phyloP scores from a whole-genome alignment of 371 early-diverging fungal genomes.

The Umbelopsis sp. region DNA sequence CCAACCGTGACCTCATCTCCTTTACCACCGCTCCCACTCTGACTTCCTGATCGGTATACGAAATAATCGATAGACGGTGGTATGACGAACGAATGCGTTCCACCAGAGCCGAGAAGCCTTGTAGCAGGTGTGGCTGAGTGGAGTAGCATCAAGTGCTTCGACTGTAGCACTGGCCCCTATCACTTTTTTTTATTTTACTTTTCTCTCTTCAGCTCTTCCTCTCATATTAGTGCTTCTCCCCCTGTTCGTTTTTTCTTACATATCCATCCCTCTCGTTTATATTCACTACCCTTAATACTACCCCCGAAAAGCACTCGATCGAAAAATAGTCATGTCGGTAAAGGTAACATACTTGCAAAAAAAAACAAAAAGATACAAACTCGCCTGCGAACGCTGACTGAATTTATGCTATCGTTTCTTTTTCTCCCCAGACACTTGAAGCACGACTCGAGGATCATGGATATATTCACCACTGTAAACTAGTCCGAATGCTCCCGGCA shows the following conservation, averaged over 20 bases:
- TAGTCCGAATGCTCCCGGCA: slow-evolving; percentile 5
- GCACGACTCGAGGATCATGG: slow-evolving; percentile 17
- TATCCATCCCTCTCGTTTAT: neutral
- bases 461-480: slow-evolving; percentile 14
- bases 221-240: neutral
- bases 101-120: neutral
- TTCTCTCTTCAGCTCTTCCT: slow-evolving; percentile 1
- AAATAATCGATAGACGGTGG: slow-evolving; percentile 2
- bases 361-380: neutral
- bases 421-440: slow-evolving; percentile 5
- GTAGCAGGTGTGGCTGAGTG: slow-evolving; percentile 16
- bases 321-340: neutral
- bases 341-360: neutral
- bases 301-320: neutral
- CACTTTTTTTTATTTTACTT: neutral
- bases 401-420: neutral
- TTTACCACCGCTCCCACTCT: neutral
- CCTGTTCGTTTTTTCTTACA: neutral
- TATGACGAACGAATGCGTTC: slow-evolving; percentile 9
- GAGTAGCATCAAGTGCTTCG: slow-evolving; percentile 10
- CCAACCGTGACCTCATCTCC: neutral
- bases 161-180: slow-evolving; percentile 12
- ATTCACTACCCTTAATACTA: neutral
- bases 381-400: neutral
- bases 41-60: slow-evolving; percentile 10